These are phyloP conservation scores for Mycena belliarum DNA, from an alignment of 768 basidiomycete species.

Conservation along the genomic window DNA sequence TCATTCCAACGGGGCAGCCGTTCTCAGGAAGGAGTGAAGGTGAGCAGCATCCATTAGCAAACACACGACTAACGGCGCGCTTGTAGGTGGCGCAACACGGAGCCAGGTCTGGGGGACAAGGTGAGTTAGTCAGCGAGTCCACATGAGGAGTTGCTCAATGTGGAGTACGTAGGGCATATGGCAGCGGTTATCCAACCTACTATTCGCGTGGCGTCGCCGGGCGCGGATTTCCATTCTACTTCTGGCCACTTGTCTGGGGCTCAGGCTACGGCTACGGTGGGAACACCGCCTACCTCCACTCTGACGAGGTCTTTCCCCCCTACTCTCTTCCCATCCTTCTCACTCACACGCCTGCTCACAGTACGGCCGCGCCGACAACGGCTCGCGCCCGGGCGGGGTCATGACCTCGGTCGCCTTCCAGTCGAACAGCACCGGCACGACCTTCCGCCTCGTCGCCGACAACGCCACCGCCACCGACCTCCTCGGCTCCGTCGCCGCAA, in stretches of 20 bases:
- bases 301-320: slow-evolving; percentile 39
- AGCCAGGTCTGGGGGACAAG: slow-evolving; percentile 38
- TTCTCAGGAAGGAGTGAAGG: slow-evolving; percentile 40
- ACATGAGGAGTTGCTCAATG: too few species aligned
- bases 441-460: slow-evolving; percentile 47
- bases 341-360: slow-evolving; percentile 19
- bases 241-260: slow-evolving; percentile 58
- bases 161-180: slow-evolving; percentile 47
- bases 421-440: slow-evolving; percentile 37
- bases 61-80: background rate
- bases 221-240: slow-evolving; percentile 54
- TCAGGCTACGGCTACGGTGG: slow-evolving; percentile 25
- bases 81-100: slow-evolving; percentile 46
- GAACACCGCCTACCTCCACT: slow-evolving; percentile 27
- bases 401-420: slow-evolving; percentile 39
- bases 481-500: slow-evolving; percentile 36
- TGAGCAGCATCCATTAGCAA: background rate
- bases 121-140: slow-evolving; percentile 27
- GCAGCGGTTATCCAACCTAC: slow-evolving; percentile 55
- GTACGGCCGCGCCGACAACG: slow-evolving; percentile 48
- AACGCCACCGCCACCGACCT: slow-evolving; percentile 45
- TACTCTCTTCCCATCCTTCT: background rate
- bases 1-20: slow-evolving; percentile 38
- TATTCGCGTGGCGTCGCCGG: slow-evolving; percentile 40
- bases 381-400: slow-evolving; percentile 48